Conservation (phyloP, 139 green algal genomes). For the Spirogloea muscicola region DNA sequence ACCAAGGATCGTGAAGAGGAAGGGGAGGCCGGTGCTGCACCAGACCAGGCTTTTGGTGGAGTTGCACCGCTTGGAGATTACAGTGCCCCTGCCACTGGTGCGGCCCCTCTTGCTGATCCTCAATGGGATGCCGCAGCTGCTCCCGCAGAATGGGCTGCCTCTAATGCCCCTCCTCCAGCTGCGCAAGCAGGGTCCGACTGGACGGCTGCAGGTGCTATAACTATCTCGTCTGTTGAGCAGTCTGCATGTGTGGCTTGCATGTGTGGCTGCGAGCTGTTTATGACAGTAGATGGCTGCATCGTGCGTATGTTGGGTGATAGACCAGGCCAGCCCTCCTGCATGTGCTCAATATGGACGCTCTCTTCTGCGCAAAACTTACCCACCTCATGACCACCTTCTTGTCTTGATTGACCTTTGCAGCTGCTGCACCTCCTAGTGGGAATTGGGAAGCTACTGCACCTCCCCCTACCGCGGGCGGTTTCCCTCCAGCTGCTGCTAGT, state of each 20-base stretch:
- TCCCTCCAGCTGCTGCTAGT: slow-evolving; percentile 4
- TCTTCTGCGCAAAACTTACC: no score
- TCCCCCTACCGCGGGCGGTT: slow-evolving; percentile 22
- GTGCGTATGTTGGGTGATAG: slow-evolving; percentile 3
- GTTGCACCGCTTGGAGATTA: no score
- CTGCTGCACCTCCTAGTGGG: slow-evolving; percentile 20
- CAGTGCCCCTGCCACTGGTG: not conserved
- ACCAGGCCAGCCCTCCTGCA: no score
- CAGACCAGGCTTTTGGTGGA: slow-evolving; percentile 7
- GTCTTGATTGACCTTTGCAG: not conserved
- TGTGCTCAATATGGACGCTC: no score
- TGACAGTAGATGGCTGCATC: no score
- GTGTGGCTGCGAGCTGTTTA: no score
- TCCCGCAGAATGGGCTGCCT: slow-evolving; percentile 16
- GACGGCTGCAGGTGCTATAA: slow-evolving; percentile 33
- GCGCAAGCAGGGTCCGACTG: slow-evolving; percentile 27
- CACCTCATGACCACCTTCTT: no score
- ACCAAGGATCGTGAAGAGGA: slow-evolving; percentile 68
- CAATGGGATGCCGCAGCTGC: slow-evolving; percentile 33
- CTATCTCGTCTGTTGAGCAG: no score
- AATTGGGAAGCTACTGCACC: slow-evolving; percentile 41
- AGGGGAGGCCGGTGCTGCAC: slow-evolving; percentile 42
- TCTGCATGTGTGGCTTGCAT: slow-evolving; percentile 13
- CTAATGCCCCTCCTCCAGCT: slow-evolving; percentile 6
- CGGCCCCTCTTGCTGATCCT: slow-evolving; percentile 31